phyloP scores from a whole-genome alignment of 192 early-diverging fungal genomes.

The Dispira parvispora region DNA sequence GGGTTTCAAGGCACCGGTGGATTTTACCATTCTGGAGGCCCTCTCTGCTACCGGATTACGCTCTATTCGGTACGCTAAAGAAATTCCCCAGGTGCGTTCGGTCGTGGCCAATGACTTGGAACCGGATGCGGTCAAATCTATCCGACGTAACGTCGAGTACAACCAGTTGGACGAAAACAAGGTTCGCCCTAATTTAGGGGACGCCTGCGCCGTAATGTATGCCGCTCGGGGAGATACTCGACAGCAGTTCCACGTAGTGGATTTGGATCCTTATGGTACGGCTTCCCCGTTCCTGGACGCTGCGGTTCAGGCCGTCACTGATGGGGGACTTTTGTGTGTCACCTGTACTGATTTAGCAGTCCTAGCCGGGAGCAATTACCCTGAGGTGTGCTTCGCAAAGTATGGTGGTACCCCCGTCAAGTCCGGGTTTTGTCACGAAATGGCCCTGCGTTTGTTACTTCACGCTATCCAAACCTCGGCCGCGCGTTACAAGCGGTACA shows the following conservation, averaged over 20 bases:
- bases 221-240: conserved; percentile 29
- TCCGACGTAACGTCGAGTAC: conserved; percentile 65
- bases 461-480: conserved; percentile 71
- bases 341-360: conserved; percentile 97
- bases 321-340: conserved; percentile 83
- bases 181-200: conserved; percentile 64
- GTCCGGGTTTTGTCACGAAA: conserved; percentile 83
- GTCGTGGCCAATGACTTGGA: conserved; percentile 90
- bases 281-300: conserved; percentile 91
- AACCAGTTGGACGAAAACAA: conserved; percentile 59
- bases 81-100: conserved; percentile 55
- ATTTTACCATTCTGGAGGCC: conserved; percentile 73
- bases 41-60: conserved; percentile 87
- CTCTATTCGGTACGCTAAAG: conserved; percentile 92
- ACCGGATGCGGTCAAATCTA: conserved; percentile 75
- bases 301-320: conserved; percentile 76
- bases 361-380: conserved; percentile 77
- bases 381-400: conserved; percentile 79
- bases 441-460: conserved; percentile 81
- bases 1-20: conserved; percentile 12
- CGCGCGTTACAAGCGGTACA: conserved; percentile 61
- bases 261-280: conserved; percentile 94
- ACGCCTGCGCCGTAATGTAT: conserved; percentile 67
- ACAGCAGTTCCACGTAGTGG: conserved; percentile 67
- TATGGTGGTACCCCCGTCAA: conserved; percentile 87